phyloP scores from a whole-genome alignment of 164 flowering plant genomes.

The Paratinospora sagittata region DNA sequence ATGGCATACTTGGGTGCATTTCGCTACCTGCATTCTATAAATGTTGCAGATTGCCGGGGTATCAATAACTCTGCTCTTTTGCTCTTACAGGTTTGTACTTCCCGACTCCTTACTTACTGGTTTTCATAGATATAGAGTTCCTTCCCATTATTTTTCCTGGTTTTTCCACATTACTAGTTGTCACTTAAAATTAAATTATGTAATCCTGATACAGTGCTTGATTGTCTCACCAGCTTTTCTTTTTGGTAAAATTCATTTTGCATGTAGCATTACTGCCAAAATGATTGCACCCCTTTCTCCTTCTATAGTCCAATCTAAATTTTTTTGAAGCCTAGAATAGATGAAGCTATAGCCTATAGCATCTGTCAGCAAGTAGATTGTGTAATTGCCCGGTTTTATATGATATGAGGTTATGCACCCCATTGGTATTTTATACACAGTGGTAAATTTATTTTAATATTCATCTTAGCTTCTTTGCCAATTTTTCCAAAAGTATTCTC shows the following conservation, averaged over 20 bases:
- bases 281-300: no score
- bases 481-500: no score
- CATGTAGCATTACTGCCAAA: no score
- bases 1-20: constrained; percentile 84
- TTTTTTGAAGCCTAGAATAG: not conserved
- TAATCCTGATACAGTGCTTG: not conserved
- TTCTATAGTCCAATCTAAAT: no score
- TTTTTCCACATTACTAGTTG: not conserved
- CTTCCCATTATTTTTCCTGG: not conserved
- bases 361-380: no score
- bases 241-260: not conserved
- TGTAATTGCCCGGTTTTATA: not conserved
- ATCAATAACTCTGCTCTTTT: constrained; percentile 67
- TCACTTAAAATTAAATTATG: not conserved
- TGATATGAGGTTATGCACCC: not conserved
- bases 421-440: no score
- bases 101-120: not conserved
- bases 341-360: not conserved
- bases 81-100: constrained; percentile 49
- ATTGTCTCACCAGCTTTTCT: not conserved
- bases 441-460: no score
- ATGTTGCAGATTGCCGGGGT: constrained; percentile 60
- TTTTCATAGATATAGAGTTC: not conserved
- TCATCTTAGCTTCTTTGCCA: no score
- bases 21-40: constrained; percentile 43